phyloP scores from a whole-genome alignment of 2,329 filamentous ascomycete genomes.

The Monosporascus cannonballus region DNA sequence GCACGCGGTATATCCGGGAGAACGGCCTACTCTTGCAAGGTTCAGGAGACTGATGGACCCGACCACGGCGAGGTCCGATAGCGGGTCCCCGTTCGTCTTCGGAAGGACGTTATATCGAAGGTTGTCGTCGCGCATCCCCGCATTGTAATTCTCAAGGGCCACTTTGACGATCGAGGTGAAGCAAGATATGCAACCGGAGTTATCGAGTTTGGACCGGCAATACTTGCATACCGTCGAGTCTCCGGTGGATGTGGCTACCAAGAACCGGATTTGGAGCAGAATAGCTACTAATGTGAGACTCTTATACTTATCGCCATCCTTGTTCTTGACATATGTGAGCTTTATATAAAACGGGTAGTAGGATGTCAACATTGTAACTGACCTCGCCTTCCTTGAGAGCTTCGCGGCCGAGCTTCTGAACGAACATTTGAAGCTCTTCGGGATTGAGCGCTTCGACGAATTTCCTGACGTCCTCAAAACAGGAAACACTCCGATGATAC shows the following conservation, averaged over 20 bases:
- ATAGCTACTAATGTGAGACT: conserved; percentile 8
- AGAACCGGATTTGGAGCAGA: conserved; percentile 11
- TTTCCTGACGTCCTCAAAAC: conserved; percentile 41
- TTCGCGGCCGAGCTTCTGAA: conserved; percentile 20
- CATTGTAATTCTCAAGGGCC: conserved; percentile 15
- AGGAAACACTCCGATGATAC: conserved; percentile 30
- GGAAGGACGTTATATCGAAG: conserved; percentile 6
- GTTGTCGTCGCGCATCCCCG: conserved; percentile 9
- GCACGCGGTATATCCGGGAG: not conserved
- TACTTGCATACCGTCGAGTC: conserved; percentile 6
- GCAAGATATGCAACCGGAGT: conserved; percentile 14
- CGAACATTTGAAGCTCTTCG: conserved; percentile 31
- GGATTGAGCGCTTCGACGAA: conserved; percentile 37
- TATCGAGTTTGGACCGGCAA: conserved; percentile 4
- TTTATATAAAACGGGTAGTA: not conserved
- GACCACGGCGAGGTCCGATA: conserved; percentile 17
- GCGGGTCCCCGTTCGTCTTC: conserved; percentile 14
- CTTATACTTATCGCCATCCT: conserved; percentile 6
- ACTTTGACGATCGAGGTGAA: conserved; percentile 12
- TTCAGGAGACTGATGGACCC: conserved; percentile 23
- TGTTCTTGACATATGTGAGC: conserved; percentile 5
- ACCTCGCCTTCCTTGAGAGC: not conserved
- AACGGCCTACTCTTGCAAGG: conserved; percentile 6
- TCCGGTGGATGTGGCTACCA: conserved; percentile 9
- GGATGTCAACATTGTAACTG: not conserved